Evolutionary conservation across 257 asterid genomes (phyloP), one percentile per base, ranked within the genome.

Genomic region (Solanum virginianum): DNA sequence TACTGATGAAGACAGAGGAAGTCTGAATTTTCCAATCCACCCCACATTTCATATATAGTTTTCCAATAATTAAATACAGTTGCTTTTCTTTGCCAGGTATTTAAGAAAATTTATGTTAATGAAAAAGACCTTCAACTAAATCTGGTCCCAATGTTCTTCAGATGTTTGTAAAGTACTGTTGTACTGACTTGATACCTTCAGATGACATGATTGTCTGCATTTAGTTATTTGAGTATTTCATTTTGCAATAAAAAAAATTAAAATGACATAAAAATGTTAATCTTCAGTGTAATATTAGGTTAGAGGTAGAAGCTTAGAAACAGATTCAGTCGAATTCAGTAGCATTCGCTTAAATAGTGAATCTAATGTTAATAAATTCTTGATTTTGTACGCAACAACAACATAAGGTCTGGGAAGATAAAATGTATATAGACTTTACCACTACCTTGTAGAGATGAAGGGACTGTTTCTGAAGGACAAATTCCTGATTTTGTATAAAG

Each of bases 101-200:
- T 68, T 69, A 15, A 69, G 24, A 4, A 70, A 70, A 41, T 9
- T 0, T 2, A 45, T 70, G 16, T 26, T 70, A 4, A 8, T 47
- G 59, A 74, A 22, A 18, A 47, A 74, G 43, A 24, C 20, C 3
- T 75, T 75, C 82, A 77, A 49, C 22, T 39, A 22, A 7, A 24
- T 47, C 32, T 75, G 60, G 82, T 26, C 82, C 82, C 82, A 75
- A 36, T 22, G 24, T 49, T 75, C 45, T 75, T 51, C 82, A 51
- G 53, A 70, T 16, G 45, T 8, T 47, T 51, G 51, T 24, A 47
- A 22, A 22, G 81, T n/a, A 12, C n/a, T 47, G 11, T 8, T 2
- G 20, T n/a, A n/a, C 10, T 49, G 62, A 24, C 20, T 15, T 14
- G 39, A 51, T 8, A 15, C 5, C 26, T 77, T 77, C 82, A 51